A percentile compares a stretch with the other conserved stretches of the same genome.
These are phyloP conservation scores for Heliamphora exappendiculata DNA, from an alignment of 148 eudicot genomes.

Conservation along the genomic window DNA sequence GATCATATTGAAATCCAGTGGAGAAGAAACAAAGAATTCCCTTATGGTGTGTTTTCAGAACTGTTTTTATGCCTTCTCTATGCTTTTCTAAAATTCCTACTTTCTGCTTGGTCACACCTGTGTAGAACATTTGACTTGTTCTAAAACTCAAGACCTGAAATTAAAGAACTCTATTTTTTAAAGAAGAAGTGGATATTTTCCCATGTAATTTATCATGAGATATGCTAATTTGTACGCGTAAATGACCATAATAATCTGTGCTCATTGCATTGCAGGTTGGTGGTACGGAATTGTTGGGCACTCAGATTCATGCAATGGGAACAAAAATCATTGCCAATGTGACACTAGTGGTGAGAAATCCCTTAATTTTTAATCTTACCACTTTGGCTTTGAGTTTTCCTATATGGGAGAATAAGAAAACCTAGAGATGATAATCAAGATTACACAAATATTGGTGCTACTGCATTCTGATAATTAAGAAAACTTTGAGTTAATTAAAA, in stretches of 20 bases:
- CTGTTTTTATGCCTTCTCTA: neutral
- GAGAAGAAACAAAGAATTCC: conserved; percentile 71
- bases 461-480: neutral
- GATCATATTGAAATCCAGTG: conserved; percentile 93
- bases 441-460: neutral
- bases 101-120: neutral
- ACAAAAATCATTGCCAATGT: conserved; percentile 50
- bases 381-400: neutral
- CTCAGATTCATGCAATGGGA: conserved; percentile 52
- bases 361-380: neutral
- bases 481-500: neutral
- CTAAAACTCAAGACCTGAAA: neutral
- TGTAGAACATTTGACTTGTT: neutral
- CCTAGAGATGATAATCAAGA: neutral
- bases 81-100: neutral
- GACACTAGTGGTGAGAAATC: conserved; percentile 48
- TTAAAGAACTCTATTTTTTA: neutral
- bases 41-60: conserved; percentile 47
- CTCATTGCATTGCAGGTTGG: conserved; percentile 58
- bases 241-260: neutral
- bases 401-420: neutral
- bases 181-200: neutral
- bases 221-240: neutral
- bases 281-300: conserved; percentile 97
- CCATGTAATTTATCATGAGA: neutral